Evolutionary conservation across 768 basidiomycete species (phyloP), one percentile per base, ranked within the genome.

Genomic region (Suillus variegatus): DNA sequence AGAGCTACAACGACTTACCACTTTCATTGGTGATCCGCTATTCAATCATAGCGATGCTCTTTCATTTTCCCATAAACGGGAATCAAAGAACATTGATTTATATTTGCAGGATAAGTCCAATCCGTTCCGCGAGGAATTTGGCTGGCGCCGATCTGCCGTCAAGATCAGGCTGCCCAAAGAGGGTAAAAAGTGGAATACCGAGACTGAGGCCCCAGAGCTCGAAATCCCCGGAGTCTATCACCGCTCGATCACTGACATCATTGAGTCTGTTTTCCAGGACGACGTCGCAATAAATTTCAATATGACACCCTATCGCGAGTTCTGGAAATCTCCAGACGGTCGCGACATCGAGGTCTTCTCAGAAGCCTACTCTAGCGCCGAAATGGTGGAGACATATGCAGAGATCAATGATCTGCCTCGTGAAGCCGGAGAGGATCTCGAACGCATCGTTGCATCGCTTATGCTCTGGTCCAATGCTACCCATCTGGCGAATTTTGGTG

Each of bases 1-100:
- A 0, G 77, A 79, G 28, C 40, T 76, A 0, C 62, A 78, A 14
- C 63, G 62, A 0, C 70, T 81, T 0, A 73, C 75, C 7, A 65
- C 67, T 1, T 77, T 74, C 12, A 55, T 78, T 10, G 25, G 58
- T 0, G 68, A 70, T 22, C 51, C 57, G 5, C 65, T 66, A 14
- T 79, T 80, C 62, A 57, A 72, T 6, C 8, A 7, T 0, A 43
- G 63, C 12, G 66, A 77, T 25, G 65, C 77, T 10, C 0, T n/a
- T 1, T 67, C 64, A 1, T 76, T 77, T 63, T 61, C 51, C 38
- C 68, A 65, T 47, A 61, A 18, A 1, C 8, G 60, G 12, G 64
- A 55, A 46, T 14, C 22, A 2, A 61, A 55, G 6, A 46, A 38
- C 2, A 32, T 65, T 6, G 47, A 58, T 1, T 35, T 32, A 8